Conservation (phyloP, 306 rosid genomes). For the Pterocarpus santalinus region DNA sequence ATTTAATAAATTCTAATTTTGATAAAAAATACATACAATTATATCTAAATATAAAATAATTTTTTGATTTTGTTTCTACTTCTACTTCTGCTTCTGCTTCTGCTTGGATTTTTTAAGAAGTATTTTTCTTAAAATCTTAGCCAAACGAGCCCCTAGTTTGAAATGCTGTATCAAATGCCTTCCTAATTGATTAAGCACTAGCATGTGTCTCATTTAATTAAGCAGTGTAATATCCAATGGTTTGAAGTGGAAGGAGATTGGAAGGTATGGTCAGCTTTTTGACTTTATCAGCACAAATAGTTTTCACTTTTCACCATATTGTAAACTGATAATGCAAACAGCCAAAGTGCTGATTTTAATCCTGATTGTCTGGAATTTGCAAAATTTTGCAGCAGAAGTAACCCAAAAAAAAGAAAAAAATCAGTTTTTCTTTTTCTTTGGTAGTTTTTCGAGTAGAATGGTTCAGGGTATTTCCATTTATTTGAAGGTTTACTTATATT, state of each 20-base stretch:
- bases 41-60: no score
- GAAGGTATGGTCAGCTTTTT: slow-evolving; percentile 14
- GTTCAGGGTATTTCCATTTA: slow-evolving; percentile 3
- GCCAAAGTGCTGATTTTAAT: neutral
- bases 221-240: slow-evolving; percentile 8
- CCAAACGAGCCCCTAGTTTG: neutral
- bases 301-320: neutral
- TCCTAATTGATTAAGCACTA: slow-evolving; percentile 9
- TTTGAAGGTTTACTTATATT: slow-evolving; percentile 7
- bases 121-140: no score
- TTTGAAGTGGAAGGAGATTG: slow-evolving; percentile 17
- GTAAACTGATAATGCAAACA: slow-evolving; percentile 5
- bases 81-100: no score
- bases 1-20: no score
- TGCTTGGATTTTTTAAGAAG: no score
- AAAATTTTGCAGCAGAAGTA: neutral
- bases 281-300: neutral
- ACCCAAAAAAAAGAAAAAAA: neutral
- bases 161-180: slow-evolving; percentile 16
- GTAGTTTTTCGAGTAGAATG: neutral
- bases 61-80: no score
- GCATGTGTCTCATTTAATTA: neutral
- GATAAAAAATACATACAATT: no score
- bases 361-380: slow-evolving; percentile 1
- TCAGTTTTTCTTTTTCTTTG: neutral